Evolutionary conservation across 768 basidiomycete species (phyloP), one percentile per base, ranked within the genome.

Genomic region (Sarcomyxa edulis): DNA sequence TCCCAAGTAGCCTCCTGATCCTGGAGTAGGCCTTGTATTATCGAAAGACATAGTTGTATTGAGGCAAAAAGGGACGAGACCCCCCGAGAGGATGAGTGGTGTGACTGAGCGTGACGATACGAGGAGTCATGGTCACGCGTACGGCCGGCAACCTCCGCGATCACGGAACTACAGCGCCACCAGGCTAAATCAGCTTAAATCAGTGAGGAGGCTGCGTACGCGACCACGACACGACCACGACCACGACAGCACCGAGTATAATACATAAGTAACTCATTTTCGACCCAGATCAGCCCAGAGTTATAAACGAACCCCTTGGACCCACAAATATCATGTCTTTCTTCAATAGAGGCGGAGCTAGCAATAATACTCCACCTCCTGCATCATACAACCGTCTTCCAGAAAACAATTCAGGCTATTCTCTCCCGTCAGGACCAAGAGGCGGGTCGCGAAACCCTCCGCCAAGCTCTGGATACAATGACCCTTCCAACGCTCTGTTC

Each of bases 321-420:
- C 15, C 39, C 30, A 40, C 30, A 33, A 43, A 35, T 28, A 42
- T 19, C 38, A 76, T 74, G 72, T 69, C 61, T 45, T 76, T 78
- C 55, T 77, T 78, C 43, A 56, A n/a, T n/a, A n/a, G n/a, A n/a
- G n/a, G 64, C 44, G 53, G 55, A 40, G 61, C 55, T 49, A 60
- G 49, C 19, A 61, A 62, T 40, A 65, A 60, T 26, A 62, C 58
- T 7, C 61, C 70, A 1, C 61, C 62, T 0, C 49, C 69, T 26
- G 58, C 61, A 24, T 58, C 60, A 16, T 74, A 77, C 54, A 55
- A 59, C 33, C 69, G 72, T 39, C 24, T 72, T 6, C 69, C 72
- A 5, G 58, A 56, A 25, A 39, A 42, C 35, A 34, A 48, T 22
- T 32, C 46, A 3, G 29, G 66, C 33, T 52, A 53, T n/a, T 41